Percentiles rank a stretch among this genome's conserved stretches.
These are phyloP conservation scores for Clarireedia monteithiana DNA, from an alignment of 2,329 filamentous ascomycete genomes.

Conservation along the genomic window DNA sequence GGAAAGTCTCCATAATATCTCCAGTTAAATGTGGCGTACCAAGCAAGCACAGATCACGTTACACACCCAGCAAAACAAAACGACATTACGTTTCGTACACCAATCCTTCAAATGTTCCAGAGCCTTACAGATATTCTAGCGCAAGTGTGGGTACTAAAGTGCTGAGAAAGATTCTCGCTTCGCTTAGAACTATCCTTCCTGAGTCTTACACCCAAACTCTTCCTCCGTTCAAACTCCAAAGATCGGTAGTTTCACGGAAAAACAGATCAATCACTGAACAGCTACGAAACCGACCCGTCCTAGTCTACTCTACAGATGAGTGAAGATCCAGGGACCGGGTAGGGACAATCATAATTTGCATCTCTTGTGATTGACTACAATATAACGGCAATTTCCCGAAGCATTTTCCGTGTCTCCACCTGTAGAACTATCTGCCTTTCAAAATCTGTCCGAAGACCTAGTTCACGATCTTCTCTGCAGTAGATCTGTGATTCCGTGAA, in stretches of 20 bases:
- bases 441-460: background rate
- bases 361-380: background rate
- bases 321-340: background rate
- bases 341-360: background rate
- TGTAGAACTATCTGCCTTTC: background rate
- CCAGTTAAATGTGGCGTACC: background rate
- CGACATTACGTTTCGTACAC: background rate
- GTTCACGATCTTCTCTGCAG: no score
- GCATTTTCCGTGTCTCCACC: background rate
- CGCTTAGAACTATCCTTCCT: background rate
- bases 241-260: no score
- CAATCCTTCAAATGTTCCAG: background rate
- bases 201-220: background rate
- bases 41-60: background rate
- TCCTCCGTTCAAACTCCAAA: background rate
- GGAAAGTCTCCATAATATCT: conserved; percentile 3
- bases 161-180: background rate
- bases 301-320: background rate
- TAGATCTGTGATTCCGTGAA: background rate
- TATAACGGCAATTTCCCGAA: background rate
- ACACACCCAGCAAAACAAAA: background rate
- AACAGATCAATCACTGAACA: no score
- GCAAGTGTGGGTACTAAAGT: no score
- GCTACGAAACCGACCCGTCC: background rate
- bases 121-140: background rate